A percentile compares a stretch with the other conserved stretches of the same genome.
Conservation (phyloP, 805 yeast genomes). For the Zygosaccharomyces kombuchaensis region DNA sequence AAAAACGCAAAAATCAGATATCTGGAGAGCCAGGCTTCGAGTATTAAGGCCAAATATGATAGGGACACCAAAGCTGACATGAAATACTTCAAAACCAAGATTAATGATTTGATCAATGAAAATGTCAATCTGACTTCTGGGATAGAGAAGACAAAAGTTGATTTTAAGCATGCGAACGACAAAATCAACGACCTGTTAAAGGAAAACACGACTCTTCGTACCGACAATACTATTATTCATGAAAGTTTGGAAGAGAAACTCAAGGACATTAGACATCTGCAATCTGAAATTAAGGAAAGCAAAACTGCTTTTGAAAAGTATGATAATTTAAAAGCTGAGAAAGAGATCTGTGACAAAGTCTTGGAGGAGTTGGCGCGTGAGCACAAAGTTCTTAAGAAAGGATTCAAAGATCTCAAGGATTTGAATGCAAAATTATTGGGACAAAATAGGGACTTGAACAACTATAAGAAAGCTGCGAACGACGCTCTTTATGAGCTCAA, state of each 20-base stretch:
- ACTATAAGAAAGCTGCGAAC: background rate
- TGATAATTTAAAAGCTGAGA: background rate
- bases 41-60: constrained; percentile 1
- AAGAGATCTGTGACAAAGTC: background rate
- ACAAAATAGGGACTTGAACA: background rate
- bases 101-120: constrained; percentile 2
- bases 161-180: background rate
- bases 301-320: background rate
- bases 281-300: background rate
- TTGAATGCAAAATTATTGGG: background rate
- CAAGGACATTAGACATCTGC: constrained; percentile 1
- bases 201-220: background rate
- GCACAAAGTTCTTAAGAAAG: background rate
- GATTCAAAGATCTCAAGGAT: background rate
- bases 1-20: background rate
- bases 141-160: background rate
- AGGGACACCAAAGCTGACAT: constrained; percentile 1
- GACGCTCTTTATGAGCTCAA: constrained; percentile 1
- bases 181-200: background rate
- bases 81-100: constrained; percentile 3
- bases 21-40: background rate
- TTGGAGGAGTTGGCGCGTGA: background rate
- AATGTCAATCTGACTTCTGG: constrained; percentile 1
- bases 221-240: background rate
- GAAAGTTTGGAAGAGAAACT: background rate